Percentiles rank a stretch among this genome's conserved stretches.
These are phyloP conservation scores for Pseudognaphalium luteoalbum DNA, from an alignment of 129 eudicot species.

Conservation along the genomic window DNA sequence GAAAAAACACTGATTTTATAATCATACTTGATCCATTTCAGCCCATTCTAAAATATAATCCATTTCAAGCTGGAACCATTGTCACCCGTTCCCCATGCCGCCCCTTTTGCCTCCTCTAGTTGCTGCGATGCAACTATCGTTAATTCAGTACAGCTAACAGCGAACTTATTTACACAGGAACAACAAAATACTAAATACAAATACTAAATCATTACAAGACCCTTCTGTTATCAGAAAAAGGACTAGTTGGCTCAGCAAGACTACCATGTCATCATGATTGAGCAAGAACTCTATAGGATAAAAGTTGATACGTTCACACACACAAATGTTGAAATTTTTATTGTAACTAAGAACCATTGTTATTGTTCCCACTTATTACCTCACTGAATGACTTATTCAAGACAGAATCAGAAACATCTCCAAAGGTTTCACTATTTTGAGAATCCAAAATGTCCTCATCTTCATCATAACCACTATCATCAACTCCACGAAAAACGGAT, in stretches of 20 bases:
- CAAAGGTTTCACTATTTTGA: constrained; percentile 74
- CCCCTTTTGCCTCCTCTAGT: neutral
- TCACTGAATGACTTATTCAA: constrained; percentile 48
- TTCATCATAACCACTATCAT: constrained; percentile 90
- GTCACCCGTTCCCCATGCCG: neutral
- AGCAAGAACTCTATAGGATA: neutral
- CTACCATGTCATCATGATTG: neutral
- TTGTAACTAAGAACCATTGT: constrained; percentile 41
- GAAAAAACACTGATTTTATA: no score
- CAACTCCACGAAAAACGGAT: constrained; percentile 67
- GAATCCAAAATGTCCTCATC: constrained; percentile 66
- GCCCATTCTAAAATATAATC: neutral
- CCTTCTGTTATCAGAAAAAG: constrained; percentile 3
- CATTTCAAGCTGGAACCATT: neutral
- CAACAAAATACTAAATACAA: neutral
- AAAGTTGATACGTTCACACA: neutral
- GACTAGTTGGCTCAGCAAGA: constrained; percentile 10
- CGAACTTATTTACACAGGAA: neutral
- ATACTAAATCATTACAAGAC: neutral
- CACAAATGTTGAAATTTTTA: constrained; percentile 46
- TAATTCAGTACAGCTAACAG: neutral
- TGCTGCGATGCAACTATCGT: neutral
- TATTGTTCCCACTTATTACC: constrained; percentile 41
- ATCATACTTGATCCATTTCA: neutral
- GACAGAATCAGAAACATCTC: constrained; percentile 51